phyloP scores from a whole-genome alignment of 441 rosid genomes.

The Rhodomyrtus psidioides region DNA sequence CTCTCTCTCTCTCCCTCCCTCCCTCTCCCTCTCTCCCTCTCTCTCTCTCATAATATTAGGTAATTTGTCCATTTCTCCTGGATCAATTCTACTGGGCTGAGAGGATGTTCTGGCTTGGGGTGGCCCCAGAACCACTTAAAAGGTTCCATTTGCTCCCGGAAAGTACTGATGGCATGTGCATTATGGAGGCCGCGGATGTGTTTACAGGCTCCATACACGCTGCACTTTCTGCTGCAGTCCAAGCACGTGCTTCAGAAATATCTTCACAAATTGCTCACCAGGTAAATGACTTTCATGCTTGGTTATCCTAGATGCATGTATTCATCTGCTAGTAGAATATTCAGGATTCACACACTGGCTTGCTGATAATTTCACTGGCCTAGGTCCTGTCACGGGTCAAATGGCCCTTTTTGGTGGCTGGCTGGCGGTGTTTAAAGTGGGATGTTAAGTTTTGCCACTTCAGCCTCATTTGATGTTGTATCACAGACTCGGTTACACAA shows the following conservation, averaged over 20 bases:
- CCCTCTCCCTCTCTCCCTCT: too few relatives aligned
- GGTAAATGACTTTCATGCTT: slow-evolving; percentile 29
- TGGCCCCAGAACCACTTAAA: slow-evolving; percentile 73
- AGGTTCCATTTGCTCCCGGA: slow-evolving; percentile 49
- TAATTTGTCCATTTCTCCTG: slow-evolving; percentile 77
- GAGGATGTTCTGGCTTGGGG: slow-evolving; percentile 89
- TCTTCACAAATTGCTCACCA: slow-evolving; percentile 47
- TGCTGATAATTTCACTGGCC: neutral
- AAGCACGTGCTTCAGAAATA: slow-evolving; percentile 42
- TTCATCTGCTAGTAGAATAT: neutral
- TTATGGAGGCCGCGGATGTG: slow-evolving; percentile 38
- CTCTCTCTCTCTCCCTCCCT: too few relatives aligned
- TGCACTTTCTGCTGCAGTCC: slow-evolving; percentile 46
- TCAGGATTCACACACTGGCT: neutral
- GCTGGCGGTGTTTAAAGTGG: neutral
- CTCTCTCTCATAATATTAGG: slow-evolving; percentile 22
- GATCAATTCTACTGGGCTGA: slow-evolving; percentile 98
- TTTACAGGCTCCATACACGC: slow-evolving; percentile 42
- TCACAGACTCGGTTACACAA: neutral
- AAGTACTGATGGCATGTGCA: slow-evolving; percentile 20
- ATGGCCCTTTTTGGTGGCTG: neutral
- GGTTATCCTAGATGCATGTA: neutral
- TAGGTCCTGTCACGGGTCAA: neutral
- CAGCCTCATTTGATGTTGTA: neutral
- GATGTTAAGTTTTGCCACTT: neutral